phyloP scores from a whole-genome alignment of 202 grass and related monocot species.

The Eragrostis tef region DNA sequence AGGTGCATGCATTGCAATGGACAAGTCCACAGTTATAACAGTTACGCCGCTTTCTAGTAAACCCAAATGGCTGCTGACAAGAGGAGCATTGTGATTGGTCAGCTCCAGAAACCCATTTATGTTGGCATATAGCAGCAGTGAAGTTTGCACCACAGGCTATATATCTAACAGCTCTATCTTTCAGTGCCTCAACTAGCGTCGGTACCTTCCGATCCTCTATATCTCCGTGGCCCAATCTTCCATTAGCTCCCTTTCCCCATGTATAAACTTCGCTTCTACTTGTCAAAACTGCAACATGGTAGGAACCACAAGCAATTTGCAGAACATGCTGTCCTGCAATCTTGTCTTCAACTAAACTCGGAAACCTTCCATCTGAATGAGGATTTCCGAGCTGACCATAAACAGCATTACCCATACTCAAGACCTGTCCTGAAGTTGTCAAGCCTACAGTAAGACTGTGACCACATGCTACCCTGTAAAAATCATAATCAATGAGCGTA shows the following conservation, averaged over 20 bases:
- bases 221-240: slow-evolving; percentile 95
- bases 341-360: slow-evolving; percentile 76
- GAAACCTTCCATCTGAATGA: slow-evolving; percentile 78
- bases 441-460: slow-evolving; percentile 83
- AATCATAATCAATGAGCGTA: slow-evolving; percentile 85
- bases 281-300: slow-evolving; percentile 86
- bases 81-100: slow-evolving; percentile 80
- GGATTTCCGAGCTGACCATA: slow-evolving; percentile 91
- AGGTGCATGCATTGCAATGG: slow-evolving; percentile 80
- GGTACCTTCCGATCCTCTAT: slow-evolving; percentile 83
- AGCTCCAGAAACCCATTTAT: slow-evolving; percentile 76
- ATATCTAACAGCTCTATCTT: slow-evolving; percentile 76
- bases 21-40: slow-evolving; percentile 92
- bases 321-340: slow-evolving; percentile 69
- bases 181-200: slow-evolving; percentile 75
- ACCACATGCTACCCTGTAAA: slow-evolving; percentile 83
- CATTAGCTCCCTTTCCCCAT: slow-evolving; percentile 96
- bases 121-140: slow-evolving; percentile 79
- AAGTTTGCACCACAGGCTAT: slow-evolving; percentile 91
- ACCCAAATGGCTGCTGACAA: slow-evolving; percentile 83
- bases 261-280: slow-evolving; percentile 77
- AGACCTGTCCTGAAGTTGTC: slow-evolving; percentile 84
- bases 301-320: slow-evolving; percentile 84
- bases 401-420: slow-evolving; percentile 83
- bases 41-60: slow-evolving; percentile 89